Evolutionary conservation across 768 basidiomycete genomes (phyloP), one percentile per base, ranked within the genome.

Genomic region (Xerocomellus intermedius): DNA sequence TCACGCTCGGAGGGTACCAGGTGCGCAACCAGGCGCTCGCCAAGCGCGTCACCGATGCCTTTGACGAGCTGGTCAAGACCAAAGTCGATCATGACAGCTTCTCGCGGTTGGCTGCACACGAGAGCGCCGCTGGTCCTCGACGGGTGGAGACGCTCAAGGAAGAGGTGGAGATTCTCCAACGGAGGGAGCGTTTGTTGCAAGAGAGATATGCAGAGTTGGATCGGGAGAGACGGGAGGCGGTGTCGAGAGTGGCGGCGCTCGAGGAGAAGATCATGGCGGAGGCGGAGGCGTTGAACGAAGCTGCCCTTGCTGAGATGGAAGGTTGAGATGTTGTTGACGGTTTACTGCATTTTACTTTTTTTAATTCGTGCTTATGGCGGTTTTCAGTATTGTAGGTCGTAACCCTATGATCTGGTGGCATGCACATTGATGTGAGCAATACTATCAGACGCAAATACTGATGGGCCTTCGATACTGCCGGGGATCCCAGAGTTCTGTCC

Each of bases 1-100:
- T 94, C 54, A 82, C 82, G 14, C 82, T 98, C 3, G 94, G 94
- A n/a, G 97, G 97, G 9, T 98, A 98, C 69, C 83, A 91, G 66
- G 80, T 81, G 37, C 84, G 95, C 10, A 84, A 85, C 28, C 79
- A 79, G 64, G 81, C 82, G 38, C 77, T 94, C 3, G 71, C 79
- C 16, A 84, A 82, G 69, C 84, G 86, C 2, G 67, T 91, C 42
- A 76, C 74, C 3, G 82, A 83, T 28, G 82, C 84, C 1, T 92
- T 91, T 68, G 83, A 82, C 33, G 87, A 87, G 61, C 76, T 94
- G 30, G 80, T 86, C 52, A 78, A 77, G 65, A 78, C 78, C 19
- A 76, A 87, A 64, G 60, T 87, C 30, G 93, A 96, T 41, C 75
- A 87, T 59, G 86, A 90, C 60, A 90, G 88, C 67, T 98, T 97